Evolutionary conservation across 2,329 filamentous ascomycete species (phyloP).

Genomic region (Myotisia sp.): DNA sequence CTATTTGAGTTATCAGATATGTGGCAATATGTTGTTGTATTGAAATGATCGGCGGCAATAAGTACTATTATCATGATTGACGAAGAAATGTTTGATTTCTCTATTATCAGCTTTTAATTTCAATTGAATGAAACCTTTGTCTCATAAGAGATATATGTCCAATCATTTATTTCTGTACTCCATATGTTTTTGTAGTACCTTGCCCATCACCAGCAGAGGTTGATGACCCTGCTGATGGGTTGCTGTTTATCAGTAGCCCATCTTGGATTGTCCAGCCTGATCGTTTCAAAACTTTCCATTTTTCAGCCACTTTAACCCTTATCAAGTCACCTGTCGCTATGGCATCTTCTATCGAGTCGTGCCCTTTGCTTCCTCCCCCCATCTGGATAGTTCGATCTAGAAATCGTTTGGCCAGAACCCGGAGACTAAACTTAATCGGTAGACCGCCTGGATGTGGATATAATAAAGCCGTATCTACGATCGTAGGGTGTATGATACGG

Average conservation of each 20-base stretch:
- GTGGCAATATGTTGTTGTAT: too few relatives aligned
- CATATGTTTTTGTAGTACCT: too few relatives aligned
- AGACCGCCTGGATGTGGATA: constrained; percentile 67
- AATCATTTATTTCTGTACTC: too few relatives aligned
- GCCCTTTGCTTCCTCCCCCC: constrained; percentile 47
- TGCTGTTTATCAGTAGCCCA: constrained; percentile 23
- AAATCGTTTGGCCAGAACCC: constrained; percentile 53
- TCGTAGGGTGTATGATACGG: constrained; percentile 67
- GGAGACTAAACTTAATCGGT: constrained; percentile 65
- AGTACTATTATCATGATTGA: too few relatives aligned
- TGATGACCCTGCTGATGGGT: not conserved
- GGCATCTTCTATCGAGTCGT: constrained; percentile 88
- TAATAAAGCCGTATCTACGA: constrained; percentile 74
- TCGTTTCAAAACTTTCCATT: constrained; percentile 53
- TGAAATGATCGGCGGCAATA: too few relatives aligned
- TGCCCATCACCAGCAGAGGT: too few relatives aligned
- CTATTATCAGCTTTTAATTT: not conserved
- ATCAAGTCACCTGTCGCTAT: constrained; percentile 78
- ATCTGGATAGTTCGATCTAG: constrained; percentile 68
- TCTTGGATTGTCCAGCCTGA: constrained; percentile 52
- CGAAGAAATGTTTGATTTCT: not conserved
- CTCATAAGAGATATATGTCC: not conserved
- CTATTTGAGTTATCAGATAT: too few relatives aligned
- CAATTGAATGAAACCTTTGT: not conserved
- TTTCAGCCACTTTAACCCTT: constrained; percentile 51